phyloP scores from a whole-genome alignment of 176 grass and related monocot genomes.

The Saccharum officinarum region DNA sequence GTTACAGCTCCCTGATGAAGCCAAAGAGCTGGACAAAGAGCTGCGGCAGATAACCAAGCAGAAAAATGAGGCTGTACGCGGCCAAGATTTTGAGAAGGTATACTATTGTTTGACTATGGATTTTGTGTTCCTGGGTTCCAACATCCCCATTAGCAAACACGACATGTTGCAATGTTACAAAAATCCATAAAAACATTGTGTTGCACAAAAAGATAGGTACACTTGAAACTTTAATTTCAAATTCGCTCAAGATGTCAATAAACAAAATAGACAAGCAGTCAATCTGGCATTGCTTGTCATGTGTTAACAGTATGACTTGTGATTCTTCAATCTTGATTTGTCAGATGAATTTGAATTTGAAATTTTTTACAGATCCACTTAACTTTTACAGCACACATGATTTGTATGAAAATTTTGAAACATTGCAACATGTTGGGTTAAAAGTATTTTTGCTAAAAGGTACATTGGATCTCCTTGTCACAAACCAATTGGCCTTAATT shows the following conservation, averaged over 20 bases:
- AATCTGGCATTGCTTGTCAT: not conserved
- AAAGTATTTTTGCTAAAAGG: not conserved
- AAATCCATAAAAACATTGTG: not conserved
- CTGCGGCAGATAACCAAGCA: constrained; percentile 92
- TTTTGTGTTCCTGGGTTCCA: not conserved
- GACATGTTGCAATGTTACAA: not conserved
- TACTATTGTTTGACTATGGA: not conserved
- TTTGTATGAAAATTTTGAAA: not conserved
- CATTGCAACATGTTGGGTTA: not conserved
- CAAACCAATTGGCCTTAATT: not conserved
- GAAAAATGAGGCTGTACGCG: constrained; percentile 90
- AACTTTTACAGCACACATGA: not conserved
- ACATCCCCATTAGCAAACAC: not conserved
- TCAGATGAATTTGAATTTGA: not conserved
- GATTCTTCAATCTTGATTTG: not conserved
- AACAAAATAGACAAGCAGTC: not conserved
- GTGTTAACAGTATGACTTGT: not conserved
- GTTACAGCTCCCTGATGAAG: constrained; percentile 91
- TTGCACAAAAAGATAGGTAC: not conserved
- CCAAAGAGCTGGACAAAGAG: constrained; percentile 98
- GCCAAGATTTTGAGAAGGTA: constrained; percentile 99
- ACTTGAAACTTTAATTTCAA: not conserved
- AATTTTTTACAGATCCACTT: not conserved
- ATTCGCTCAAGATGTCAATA: not conserved
- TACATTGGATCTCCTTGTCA: not conserved